Evolutionary conservation across 495 filamentous ascomycete genomes (phyloP).

Genomic region (Antarctomyces pellizariae): DNA sequence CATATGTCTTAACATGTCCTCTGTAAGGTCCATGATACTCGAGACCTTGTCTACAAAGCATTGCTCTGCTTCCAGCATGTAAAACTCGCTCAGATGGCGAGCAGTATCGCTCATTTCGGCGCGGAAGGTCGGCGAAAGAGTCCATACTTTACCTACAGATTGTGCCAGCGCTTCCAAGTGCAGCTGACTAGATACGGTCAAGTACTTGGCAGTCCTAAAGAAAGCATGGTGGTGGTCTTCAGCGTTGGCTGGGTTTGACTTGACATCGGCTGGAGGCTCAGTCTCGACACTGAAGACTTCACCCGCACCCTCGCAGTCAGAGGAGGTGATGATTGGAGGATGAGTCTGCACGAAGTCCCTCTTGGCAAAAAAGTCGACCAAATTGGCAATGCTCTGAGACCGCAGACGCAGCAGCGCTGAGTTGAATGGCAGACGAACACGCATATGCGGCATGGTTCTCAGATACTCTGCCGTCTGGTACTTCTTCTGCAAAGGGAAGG

Average conservation of each 20-base stretch:
- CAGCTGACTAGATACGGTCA: constrained; percentile 85
- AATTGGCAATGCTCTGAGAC: constrained; percentile 48
- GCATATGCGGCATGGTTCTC: constrained; percentile 72
- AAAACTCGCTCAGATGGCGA: constrained; percentile 90
- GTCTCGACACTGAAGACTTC: constrained; percentile 61
- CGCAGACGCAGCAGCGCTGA: constrained; percentile 60
- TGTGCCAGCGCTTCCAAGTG: constrained; percentile 86
- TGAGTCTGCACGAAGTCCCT: constrained; percentile 68
- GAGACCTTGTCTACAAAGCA: constrained; percentile 49
- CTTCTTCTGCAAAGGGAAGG: constrained; percentile 82
- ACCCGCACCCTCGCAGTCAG: constrained; percentile 90
- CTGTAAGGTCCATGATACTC: constrained; percentile 52
- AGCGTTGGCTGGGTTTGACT: constrained; percentile 6
- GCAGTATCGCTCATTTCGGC: constrained; percentile 89
- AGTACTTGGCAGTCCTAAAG: constrained; percentile 78
- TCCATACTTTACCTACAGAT: constrained; percentile 78
- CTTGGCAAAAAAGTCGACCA: constrained; percentile 47
- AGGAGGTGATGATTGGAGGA: constrained; percentile 84
- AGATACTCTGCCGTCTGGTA: constrained; percentile 78
- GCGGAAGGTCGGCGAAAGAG: constrained; percentile 77
- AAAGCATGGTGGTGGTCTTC: constrained; percentile 23
- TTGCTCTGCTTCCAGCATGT: constrained; percentile 89
- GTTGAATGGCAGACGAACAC: constrained; percentile 62
- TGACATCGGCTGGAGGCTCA: constrained; percentile 7
- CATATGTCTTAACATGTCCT: constrained; percentile 47